A percentile compares a stretch with the other conserved stretches of the same genome.
These are phyloP conservation scores for Ogataea kodamae DNA, from an alignment of 805 yeast species.

Conservation along the genomic window DNA sequence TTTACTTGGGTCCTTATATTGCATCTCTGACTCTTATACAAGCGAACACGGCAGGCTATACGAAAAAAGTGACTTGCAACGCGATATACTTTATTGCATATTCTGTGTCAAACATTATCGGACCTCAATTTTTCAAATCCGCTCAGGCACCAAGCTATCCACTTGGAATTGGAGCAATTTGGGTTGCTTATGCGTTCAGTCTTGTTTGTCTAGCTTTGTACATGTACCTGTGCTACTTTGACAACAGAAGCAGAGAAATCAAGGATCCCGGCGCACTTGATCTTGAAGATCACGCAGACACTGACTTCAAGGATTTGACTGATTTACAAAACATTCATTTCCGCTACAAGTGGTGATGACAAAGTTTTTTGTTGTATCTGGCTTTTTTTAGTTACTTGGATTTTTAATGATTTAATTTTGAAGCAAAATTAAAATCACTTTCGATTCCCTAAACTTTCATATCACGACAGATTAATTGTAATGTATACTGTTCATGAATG, in stretches of 20 bases:
- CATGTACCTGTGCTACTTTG: constrained; percentile 24
- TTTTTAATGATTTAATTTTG: too few species aligned
- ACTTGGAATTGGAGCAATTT: constrained; percentile 48
- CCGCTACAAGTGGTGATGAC: constrained; percentile 32
- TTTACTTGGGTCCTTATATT: constrained; percentile 27
- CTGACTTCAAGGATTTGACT: constrained; percentile 51
- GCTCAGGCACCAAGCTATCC: constrained; percentile 47
- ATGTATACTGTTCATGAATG: too few species aligned
- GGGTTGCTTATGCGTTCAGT: constrained; percentile 33
- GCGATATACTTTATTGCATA: constrained; percentile 58
- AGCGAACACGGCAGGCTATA: constrained; percentile 45
- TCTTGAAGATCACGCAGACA: constrained; percentile 32
- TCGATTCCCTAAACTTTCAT: too few species aligned
- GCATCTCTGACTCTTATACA: constrained; percentile 33
- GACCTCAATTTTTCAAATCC: constrained; percentile 58
- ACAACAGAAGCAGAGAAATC: constrained; percentile 21
- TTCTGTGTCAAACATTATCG: constrained; percentile 53
- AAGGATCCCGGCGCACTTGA: constrained; percentile 24
- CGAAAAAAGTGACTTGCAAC: constrained; percentile 54
- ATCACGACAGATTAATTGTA: too few species aligned
- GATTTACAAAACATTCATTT: constrained; percentile 50
- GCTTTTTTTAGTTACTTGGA: too few species aligned
- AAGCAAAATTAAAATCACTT: too few species aligned
- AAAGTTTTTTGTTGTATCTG: too few species aligned
- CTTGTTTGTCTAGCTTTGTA: constrained; percentile 28